These are phyloP conservation scores for Marasmius tenuissimus DNA, from an alignment of 1,284 basidiomycete species.

Conservation along the genomic window DNA sequence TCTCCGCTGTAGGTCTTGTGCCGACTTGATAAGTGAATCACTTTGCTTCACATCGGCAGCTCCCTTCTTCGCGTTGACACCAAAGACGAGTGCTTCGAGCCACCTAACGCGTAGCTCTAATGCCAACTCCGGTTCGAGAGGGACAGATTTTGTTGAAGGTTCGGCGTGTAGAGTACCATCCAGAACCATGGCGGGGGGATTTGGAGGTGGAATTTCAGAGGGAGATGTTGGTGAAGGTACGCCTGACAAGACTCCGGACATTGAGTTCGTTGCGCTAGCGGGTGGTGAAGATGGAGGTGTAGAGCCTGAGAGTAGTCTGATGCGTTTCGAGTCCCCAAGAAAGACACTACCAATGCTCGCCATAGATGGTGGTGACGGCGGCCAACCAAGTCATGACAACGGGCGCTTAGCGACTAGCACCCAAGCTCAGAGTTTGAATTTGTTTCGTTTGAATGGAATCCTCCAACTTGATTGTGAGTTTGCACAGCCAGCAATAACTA, in stretches of 20 bases:
- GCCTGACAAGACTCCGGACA: slow-evolving; percentile 18
- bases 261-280: slow-evolving; percentile 22
- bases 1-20: slow-evolving; percentile 58
- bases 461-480: too few species aligned
- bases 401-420: background rate
- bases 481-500: too few species aligned
- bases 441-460: too few species aligned
- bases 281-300: slow-evolving; percentile 61
- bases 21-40: slow-evolving; percentile 55
- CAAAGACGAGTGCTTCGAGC: slow-evolving; percentile 73
- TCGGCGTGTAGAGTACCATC: slow-evolving; percentile 1
- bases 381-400: background rate
- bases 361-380: slow-evolving; percentile 33
- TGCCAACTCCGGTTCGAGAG: slow-evolving; percentile 62
- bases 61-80: slow-evolving; percentile 41
- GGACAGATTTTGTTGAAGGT: slow-evolving; percentile 18
- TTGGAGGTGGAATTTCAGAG: slow-evolving; percentile 14
- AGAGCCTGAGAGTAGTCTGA: slow-evolving; percentile 59
- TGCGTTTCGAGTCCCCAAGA: slow-evolving; percentile 67
- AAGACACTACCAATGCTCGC: slow-evolving; percentile 71
- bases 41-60: slow-evolving; percentile 38
- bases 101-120: slow-evolving; percentile 72
- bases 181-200: slow-evolving; percentile 12
- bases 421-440: too few species aligned
- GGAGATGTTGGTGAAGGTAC: slow-evolving; percentile 12